A percentile compares a stretch with the other conserved stretches of the same genome.
Conservation (phyloP, 148 eudicot genomes). For the Bassia scoparia region DNA sequence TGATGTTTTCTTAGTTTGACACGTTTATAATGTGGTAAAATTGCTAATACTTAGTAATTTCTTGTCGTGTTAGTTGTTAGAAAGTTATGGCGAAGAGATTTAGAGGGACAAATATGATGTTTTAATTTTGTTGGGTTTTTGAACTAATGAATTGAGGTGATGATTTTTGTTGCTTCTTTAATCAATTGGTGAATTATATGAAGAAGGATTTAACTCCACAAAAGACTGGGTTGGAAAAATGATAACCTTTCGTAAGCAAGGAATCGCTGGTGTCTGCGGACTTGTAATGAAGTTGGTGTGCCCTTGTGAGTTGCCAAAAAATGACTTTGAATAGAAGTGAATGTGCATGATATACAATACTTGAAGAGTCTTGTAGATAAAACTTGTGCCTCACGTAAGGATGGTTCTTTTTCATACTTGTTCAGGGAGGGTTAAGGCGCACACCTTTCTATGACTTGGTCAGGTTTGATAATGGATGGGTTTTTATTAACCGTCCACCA, state of each 20-base stretch:
- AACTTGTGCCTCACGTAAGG: slow-evolving; percentile 68
- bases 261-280: slow-evolving; percentile 79
- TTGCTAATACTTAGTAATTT: too few species aligned
- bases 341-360: slow-evolving; percentile 55
- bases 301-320: slow-evolving; percentile 86
- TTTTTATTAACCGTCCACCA: slow-evolving; percentile 95
- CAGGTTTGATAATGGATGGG: slow-evolving; percentile 94
- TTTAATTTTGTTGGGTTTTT: too few species aligned
- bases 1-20: too few species aligned
- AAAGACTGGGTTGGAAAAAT: slow-evolving; percentile 96
- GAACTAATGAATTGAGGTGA: too few species aligned
- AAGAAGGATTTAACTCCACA: slow-evolving; percentile 47
- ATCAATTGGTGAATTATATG: too few species aligned
- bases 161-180: too few species aligned
- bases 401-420: slow-evolving; percentile 66
- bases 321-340: slow-evolving; percentile 91
- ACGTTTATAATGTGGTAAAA: too few species aligned
- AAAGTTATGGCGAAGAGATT: too few species aligned
- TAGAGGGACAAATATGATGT: too few species aligned
- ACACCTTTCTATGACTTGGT: slow-evolving; percentile 73
- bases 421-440: slow-evolving; percentile 93
- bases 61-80: too few species aligned
- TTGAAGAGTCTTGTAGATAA: slow-evolving; percentile 79
- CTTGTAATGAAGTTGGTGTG: slow-evolving; percentile 78
- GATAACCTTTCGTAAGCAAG: slow-evolving; percentile 85